Evolutionary conservation across 768 basidiomycete genomes (phyloP).

Genomic region (Cystobasidium onofrii): DNA sequence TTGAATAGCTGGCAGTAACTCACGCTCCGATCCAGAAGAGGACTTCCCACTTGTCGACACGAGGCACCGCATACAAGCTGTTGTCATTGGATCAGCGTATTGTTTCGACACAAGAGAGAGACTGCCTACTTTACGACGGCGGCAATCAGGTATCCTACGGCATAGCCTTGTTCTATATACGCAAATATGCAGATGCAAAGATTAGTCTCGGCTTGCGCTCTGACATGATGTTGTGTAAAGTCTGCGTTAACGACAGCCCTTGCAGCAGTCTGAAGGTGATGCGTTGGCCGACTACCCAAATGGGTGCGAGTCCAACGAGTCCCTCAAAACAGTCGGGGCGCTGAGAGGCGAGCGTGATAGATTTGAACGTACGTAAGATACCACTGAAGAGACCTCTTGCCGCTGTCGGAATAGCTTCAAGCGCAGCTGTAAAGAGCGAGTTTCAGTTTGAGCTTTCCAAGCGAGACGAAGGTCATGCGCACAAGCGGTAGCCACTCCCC

Average conservation of each 20-base stretch:
- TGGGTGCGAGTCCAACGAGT: too few relatives aligned
- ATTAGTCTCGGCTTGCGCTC: too few relatives aligned
- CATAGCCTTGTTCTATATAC: slow-evolving; percentile 53
- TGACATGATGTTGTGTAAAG: too few relatives aligned
- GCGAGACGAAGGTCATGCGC: neutral
- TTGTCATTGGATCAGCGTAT: neutral
- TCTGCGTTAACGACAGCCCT: too few relatives aligned
- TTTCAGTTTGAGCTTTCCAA: neutral
- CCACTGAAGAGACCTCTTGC: slow-evolving; percentile 77
- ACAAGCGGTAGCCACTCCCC: slow-evolving; percentile 15
- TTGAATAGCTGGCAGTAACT: too few relatives aligned
- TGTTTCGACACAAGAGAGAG: neutral
- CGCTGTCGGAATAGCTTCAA: slow-evolving; percentile 44
- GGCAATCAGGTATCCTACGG: slow-evolving; percentile 58
- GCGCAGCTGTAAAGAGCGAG: neutral
- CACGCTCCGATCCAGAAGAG: slow-evolving; percentile 75
- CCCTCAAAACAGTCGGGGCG: too few relatives aligned
- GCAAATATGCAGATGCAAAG: neutral
- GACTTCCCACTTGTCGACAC: slow-evolving; percentile 57
- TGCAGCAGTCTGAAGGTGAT: too few relatives aligned
- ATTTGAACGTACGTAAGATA: slow-evolving; percentile 52
- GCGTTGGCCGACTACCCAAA: too few relatives aligned
- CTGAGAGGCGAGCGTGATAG: too few relatives aligned
- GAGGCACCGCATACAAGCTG: slow-evolving; percentile 51
- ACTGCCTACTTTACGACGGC: slow-evolving; percentile 59